These are phyloP conservation scores for Leishmania lainsoni DNA, from an alignment of 208 protist genomes.

Conservation along the genomic window DNA sequence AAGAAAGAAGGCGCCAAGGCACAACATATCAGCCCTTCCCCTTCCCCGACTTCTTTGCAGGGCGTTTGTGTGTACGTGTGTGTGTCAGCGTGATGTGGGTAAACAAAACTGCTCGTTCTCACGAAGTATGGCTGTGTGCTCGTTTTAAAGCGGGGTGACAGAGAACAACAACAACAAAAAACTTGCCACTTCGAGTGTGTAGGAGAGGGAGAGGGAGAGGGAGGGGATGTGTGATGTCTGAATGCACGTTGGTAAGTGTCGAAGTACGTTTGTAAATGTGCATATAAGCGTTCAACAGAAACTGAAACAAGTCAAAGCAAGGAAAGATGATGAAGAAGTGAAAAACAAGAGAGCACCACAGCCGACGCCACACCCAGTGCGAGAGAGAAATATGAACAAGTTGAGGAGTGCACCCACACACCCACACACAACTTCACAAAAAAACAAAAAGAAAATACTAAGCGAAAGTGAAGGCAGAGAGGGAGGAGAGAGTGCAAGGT, in stretches of 20 bases:
- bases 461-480: background rate
- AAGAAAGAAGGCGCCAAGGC: background rate
- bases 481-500: background rate
- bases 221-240: background rate
- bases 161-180: background rate
- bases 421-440: background rate
- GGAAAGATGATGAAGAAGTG: background rate
- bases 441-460: background rate
- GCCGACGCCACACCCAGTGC: background rate
- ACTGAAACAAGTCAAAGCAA: background rate
- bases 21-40: background rate
- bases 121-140: background rate
- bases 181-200: background rate
- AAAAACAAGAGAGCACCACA: background rate
- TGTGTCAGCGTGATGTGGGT: background rate
- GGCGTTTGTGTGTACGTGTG: background rate
- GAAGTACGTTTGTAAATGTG: background rate
- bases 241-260: background rate
- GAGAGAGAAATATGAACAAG: background rate
- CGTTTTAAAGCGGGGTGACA: background rate
- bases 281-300: slow-evolving; percentile 2
- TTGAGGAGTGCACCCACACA: background rate
- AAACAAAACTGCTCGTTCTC: background rate
- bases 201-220: background rate
- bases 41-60: background rate